Evolutionary conservation across 129 eudicot genomes (phyloP), one percentile per base, ranked within the genome.

Genomic region (Tanacetum coccineum): DNA sequence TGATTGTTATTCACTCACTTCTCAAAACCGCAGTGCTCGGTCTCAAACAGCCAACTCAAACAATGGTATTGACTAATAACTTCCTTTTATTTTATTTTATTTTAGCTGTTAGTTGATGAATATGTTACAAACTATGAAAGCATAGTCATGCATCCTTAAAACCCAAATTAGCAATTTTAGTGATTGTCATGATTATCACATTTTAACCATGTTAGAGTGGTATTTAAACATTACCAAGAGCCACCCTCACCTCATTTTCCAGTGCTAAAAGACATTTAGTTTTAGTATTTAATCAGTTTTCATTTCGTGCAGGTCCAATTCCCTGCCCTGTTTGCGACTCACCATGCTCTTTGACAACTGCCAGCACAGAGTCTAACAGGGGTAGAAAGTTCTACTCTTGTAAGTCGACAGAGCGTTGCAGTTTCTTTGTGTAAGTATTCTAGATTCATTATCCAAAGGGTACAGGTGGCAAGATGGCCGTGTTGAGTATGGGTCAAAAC

Each of bases 281-380:
- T 25, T 13, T 36, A 28, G 63, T 26, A 5, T 14, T 26, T 5
- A 58, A 58, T 58, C 0, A 12, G 0, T 6, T 14, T 4, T 71
- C 21, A 39, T 59, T 42, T 49, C 28, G 36, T 80, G 76, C 90
- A 93, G 98, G 93, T 42, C 73, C 88, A 51, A 73, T 89, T 53
- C 72, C 87, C 59, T 94, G 96, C 74, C 55, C 61, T 48, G 70
- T 88, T 26, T 94, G 97, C 71, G 90, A 93, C 22, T 70, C 83
- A 42, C 84, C 86, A 46, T 82, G 96, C 67, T 25, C 64, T 62
- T 55, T 84, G 73, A 86, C 88, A 71, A 89, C 94, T 18, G 99
- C 99, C 65, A 94, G 89, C 82, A 94, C 99, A 63, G 86, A 81
- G 62, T 75, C 36, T 74, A 94, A 94, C 80, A 81, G 90, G 68